These are phyloP conservation scores for Leptographium lundbergii DNA, from an alignment of 2,329 filamentous ascomycete genomes.

Conservation along the genomic window DNA sequence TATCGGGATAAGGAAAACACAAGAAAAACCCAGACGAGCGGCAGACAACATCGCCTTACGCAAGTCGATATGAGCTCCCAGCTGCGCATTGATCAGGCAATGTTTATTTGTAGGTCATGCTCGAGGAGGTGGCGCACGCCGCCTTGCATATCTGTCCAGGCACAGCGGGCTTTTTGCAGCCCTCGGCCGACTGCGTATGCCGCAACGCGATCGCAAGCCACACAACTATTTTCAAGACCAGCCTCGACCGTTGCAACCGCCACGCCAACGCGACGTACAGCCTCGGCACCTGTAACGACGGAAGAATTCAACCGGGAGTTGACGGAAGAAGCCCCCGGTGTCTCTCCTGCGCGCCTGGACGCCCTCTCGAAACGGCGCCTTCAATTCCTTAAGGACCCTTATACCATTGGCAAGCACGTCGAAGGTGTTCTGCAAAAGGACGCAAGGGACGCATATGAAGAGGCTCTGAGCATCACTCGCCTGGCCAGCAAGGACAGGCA, in stretches of 20 bases:
- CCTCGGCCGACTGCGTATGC: background rate
- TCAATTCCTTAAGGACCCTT: conserved; percentile 51
- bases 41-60: background rate
- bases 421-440: conserved; percentile 43
- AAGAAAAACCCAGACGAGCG: background rate
- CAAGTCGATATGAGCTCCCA: background rate
- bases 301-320: background rate
- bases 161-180: background rate
- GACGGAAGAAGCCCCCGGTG: background rate
- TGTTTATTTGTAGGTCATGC: conserved; percentile 28
- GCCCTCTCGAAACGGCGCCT: background rate
- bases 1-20: conserved; percentile 8
- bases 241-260: background rate
- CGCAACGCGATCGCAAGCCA: background rate
- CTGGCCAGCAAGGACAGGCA: conserved; percentile 52
- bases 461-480: conserved; percentile 57
- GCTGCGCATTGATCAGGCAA: conserved; percentile 8
- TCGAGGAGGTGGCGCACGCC: conserved; percentile 13
- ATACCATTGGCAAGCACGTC: conserved; percentile 59
- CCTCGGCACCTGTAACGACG: background rate
- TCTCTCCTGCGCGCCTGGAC: background rate
- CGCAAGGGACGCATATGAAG: conserved; percentile 45
- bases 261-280: background rate
- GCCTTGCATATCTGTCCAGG: background rate
- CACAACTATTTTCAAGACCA: background rate